phyloP scores from a whole-genome alignment of 2,329 filamentous ascomycete genomes.

The Ophiostoma perfectum region DNA sequence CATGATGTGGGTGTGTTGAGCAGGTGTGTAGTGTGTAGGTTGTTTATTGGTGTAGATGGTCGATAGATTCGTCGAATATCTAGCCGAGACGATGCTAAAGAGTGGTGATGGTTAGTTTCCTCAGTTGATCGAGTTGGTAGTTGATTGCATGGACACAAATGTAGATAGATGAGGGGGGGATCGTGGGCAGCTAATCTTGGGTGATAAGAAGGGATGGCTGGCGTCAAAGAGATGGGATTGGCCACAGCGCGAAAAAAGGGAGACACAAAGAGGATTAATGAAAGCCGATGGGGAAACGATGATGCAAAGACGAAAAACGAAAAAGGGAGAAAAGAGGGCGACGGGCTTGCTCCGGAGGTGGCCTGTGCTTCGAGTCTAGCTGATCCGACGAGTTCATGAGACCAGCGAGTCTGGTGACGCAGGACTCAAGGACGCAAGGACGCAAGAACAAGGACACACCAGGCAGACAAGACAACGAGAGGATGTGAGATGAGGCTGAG shows the following conservation, averaged over 20 bases:
- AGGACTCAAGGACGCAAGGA: not conserved
- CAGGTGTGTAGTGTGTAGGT: not conserved
- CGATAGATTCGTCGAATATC: too few species aligned
- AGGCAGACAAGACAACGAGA: not conserved
- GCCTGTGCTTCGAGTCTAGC: not conserved
- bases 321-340: not conserved
- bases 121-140: not conserved
- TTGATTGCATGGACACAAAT: not conserved
- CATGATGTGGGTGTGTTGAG: slow-evolving; percentile 42
- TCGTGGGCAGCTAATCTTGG: not conserved
- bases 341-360: not conserved
- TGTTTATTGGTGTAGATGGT: not conserved
- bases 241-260: not conserved
- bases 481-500: not conserved
- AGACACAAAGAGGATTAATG: slow-evolving; percentile 12
- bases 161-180: not conserved
- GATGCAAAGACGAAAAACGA: not conserved
- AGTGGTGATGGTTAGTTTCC: too few species aligned
- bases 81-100: not conserved
- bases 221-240: slow-evolving; percentile 2
- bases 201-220: slow-evolving; percentile 2
- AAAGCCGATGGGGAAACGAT: slow-evolving; percentile 11
- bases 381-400: too few species aligned
- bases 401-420: not conserved
- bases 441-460: not conserved